phyloP scores from a whole-genome alignment of 768 basidiomycete species.

The Sarcodon aspratus region DNA sequence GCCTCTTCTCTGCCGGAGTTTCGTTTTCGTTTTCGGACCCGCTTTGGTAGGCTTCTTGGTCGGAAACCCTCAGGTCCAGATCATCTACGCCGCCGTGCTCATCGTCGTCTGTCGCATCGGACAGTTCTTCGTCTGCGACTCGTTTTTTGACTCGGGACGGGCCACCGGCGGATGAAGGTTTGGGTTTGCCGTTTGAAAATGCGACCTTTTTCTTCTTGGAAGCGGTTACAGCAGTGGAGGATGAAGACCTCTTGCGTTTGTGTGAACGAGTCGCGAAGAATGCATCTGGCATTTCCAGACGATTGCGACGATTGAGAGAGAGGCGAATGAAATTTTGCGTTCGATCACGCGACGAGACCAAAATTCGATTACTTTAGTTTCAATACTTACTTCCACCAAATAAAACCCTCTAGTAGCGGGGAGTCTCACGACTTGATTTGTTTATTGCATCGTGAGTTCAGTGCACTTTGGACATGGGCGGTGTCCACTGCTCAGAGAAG shows the following conservation, averaged over 20 bases:
- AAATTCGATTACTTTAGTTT: too few species aligned
- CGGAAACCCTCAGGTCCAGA: constrained; percentile 55
- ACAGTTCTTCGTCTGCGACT: constrained; percentile 54
- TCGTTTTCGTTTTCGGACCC: constrained; percentile 83
- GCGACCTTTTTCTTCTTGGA: constrained; percentile 15
- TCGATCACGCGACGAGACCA: too few species aligned
- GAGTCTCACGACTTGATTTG: too few species aligned
- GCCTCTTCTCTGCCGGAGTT: constrained; percentile 87
- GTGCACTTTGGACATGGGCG: too few species aligned
- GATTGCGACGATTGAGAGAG: background rate
- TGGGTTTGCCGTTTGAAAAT: constrained; percentile 15
- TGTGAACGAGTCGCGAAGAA: constrained; percentile 58
- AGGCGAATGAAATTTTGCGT: too few species aligned
- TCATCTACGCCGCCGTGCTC: constrained; percentile 45
- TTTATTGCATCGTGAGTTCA: too few species aligned
- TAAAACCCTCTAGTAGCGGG: too few species aligned
- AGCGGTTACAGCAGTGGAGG: constrained; percentile 21
- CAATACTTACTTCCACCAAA: too few species aligned
- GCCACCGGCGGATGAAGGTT: constrained; percentile 3
- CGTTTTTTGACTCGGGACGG: background rate
- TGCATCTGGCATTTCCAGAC: constrained; percentile 60
- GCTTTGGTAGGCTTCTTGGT: constrained; percentile 37
- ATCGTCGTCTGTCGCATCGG: constrained; percentile 45
- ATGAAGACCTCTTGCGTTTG: constrained; percentile 51
- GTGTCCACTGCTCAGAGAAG: too few species aligned